Conservation (phyloP, 2,329 filamentous ascomycete species). For the Fusarium praegraminearum region DNA sequence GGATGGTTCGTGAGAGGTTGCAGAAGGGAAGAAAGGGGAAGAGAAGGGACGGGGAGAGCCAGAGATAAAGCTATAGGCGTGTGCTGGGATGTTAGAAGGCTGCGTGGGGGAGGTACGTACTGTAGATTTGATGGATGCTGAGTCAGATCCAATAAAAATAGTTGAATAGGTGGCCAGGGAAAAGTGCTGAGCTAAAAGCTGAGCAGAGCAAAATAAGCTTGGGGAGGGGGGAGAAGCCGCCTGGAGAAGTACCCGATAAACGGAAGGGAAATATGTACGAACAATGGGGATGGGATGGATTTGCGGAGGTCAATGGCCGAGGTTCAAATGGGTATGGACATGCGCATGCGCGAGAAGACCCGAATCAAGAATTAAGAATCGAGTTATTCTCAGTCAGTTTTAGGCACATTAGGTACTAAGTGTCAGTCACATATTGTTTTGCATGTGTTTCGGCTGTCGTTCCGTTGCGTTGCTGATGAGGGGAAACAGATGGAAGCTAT, state of each 20-base stretch:
- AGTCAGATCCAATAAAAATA: conserved; percentile 36
- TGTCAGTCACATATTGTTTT: conserved; percentile 11
- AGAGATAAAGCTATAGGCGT: conserved; percentile 43
- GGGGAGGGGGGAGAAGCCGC: neutral
- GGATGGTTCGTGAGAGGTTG: conserved; percentile 32
- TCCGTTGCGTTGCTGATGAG: neutral
- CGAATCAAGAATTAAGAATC: conserved; percentile 11
- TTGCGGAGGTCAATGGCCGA: conserved; percentile 38
- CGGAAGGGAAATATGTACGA: conserved; percentile 27
- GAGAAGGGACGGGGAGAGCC: conserved; percentile 17
- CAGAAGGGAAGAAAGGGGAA: conserved; percentile 25
- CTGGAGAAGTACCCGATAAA: conserved; percentile 32
- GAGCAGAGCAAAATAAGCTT: conserved; percentile 31
- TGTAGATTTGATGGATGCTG: conserved; percentile 24
- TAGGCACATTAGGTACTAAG: neutral
- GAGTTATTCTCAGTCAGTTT: conserved; percentile 4
- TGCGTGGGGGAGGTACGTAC: conserved; percentile 37
- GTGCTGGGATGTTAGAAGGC: conserved; percentile 17
- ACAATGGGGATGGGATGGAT: conserved; percentile 8
- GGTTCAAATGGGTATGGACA: conserved; percentile 24
- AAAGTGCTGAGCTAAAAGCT: conserved; percentile 31
- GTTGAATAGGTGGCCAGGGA: conserved; percentile 19
- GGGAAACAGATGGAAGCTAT: neutral
- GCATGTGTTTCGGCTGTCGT: conserved; percentile 35
- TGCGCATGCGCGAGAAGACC: conserved; percentile 35